Conservation (phyloP, 441 rosid genomes). For the Raphanus hybrid region DNA sequence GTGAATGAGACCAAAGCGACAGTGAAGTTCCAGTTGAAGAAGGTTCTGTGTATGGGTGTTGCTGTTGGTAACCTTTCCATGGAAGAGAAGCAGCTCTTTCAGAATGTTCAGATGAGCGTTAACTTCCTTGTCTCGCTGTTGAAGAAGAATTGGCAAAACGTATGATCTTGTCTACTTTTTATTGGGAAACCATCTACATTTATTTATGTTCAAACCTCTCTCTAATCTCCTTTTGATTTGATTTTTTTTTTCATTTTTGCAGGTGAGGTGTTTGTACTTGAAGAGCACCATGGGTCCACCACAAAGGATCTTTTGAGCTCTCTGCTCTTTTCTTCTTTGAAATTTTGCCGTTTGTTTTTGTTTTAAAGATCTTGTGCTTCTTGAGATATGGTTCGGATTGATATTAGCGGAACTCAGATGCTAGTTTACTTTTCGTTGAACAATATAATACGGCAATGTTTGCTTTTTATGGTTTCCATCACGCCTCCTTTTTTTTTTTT, state of each 20-base stretch:
- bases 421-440: constrained; percentile 15
- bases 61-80: constrained; percentile 82
- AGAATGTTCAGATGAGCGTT: constrained; percentile 86
- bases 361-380: constrained; percentile 18
- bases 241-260: not conserved
- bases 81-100: constrained; percentile 96
- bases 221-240: not conserved
- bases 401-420: constrained; percentile 2
- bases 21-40: constrained; percentile 85
- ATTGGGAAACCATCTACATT: not conserved
- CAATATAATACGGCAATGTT: constrained; percentile 12
- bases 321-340: not conserved
- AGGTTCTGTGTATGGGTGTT: constrained; percentile 96
- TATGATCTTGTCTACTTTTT: constrained; percentile 37
- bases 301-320: constrained; percentile 40
- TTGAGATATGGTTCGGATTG: constrained; percentile 31
- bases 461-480: not conserved
- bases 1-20: constrained; percentile 85
- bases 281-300: constrained; percentile 47
- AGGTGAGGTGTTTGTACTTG: constrained; percentile 44
- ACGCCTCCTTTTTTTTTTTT: not conserved
- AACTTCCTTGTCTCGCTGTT: constrained; percentile 84
- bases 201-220: not conserved
- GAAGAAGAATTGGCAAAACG: constrained; percentile 97
- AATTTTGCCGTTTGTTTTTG: constrained; percentile 25